Base-by-base conservation (phyloP, 2,329 filamentous ascomycete genomes). In the Rutstroemia sp. region DNA sequence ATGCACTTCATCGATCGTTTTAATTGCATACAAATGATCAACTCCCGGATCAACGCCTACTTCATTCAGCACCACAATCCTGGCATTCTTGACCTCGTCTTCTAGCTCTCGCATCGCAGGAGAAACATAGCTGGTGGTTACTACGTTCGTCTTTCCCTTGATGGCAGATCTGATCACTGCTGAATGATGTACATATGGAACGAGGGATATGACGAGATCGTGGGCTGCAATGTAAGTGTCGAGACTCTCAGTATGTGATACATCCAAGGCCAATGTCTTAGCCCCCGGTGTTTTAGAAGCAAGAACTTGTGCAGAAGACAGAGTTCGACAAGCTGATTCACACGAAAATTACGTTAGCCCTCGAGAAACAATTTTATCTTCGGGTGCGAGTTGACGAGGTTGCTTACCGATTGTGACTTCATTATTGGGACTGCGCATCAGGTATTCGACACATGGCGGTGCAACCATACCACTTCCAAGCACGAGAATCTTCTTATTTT, bases 61-160 rank as follows among this genome's bases (percentile, higher is more conserved):
- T 80, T 96, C 92, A 75, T 96, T 96, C 87, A 96, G 90, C 70
- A 96, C 90, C 4, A 90, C 95, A 71, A 96, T 96, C 61, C 90
- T 90, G 10, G 30, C 19, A 12, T 12, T 34, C 30, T 34, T 34
- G 12, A 12, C 30, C 30, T 34, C 30, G 10, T 34, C 30, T 34
- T 34, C 30, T 10, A 34, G 30, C 9, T 4, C 30, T 14, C 30
- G 30, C 30, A 34, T 34, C 12, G 10, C 10, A 34, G 30, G 30
- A 34, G 30, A 34, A 34, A 34, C 30, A 34, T 34, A 34, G 30
- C 30, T 34, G 10, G 92, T 45, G 41, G 41, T 45, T 18, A 45
- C 41, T 4, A 45, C 21, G 18, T 45, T n/a, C 16, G n/a, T 45
- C 41, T 45, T 45, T 9, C 16, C 21, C 21, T 45, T 45, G 41